Base-by-base conservation (phyloP, 306 rosid species). In the Argentina anserina region DNA sequence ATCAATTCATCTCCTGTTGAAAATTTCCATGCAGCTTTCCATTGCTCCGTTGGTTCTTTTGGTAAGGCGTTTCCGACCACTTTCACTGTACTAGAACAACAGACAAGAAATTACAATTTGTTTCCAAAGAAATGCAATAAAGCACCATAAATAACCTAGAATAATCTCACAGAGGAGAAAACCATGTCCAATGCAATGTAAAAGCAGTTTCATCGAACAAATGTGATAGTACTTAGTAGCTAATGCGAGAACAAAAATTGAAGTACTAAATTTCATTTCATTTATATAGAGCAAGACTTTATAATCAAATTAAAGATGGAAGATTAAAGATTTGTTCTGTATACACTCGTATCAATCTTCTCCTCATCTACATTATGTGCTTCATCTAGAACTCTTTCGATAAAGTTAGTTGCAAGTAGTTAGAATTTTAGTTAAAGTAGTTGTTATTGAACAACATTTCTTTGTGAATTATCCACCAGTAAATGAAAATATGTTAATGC, bases 61-160 rank as follows among this genome's bases (percentile, higher is more conserved):
- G 98, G 97, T 62, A 86, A 84, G 52, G 96, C 97, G 10, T 95
- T 89, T 81, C 89, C 98, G 40, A 89, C 96, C 81, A 94, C 82
- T 82, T 86, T 91, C 87, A 78, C 98, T 94, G 96, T 79, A 83
- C 96, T 89, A 85, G 90, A 86, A 87, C 80, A 75, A 46, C 67
- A 76, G 73, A 14, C 76, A 42, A 58, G 23, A 79, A 79, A 73
- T 85, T 79, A 43, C 71, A 67, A 74, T 73, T 81, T 77, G 37
- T 39, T 41, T 73, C 67, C 3, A 15, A 14, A 75, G 37, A 69
- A 66, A 40, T 7, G 13, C 61, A 60, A 62, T 50, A 71, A 70
- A 69, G 29, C 41, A 40, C 49, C 21, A 13, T 64, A 45, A 33
- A 13, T 71, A 33, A 74, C 2, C 25, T 21, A 13, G 20, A 50